phyloP scores from a whole-genome alignment of 2,329 filamentous ascomycete species.

The Paraphoma chrysanthemicola region DNA sequence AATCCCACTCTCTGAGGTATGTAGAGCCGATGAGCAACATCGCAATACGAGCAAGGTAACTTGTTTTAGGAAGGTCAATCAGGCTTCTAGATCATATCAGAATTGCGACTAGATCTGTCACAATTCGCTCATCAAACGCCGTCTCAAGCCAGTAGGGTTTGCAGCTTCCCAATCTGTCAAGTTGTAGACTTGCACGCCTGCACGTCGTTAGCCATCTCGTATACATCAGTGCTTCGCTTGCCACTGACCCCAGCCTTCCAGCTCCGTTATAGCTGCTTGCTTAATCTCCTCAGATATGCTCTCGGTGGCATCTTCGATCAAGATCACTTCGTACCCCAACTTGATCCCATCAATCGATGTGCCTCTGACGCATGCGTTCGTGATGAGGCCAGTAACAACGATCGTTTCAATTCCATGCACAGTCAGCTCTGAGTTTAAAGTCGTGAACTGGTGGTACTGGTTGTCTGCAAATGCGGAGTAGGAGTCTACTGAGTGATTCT shows the following conservation, averaged over 20 bases:
- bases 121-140: constrained; percentile 11
- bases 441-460: constrained; percentile 32
- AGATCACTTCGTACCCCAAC: constrained; percentile 26
- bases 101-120: not conserved
- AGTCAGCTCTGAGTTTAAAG: constrained; percentile 21
- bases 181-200: constrained; percentile 30
- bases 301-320: constrained; percentile 33
- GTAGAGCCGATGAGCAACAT: too few species aligned
- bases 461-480: constrained; percentile 33
- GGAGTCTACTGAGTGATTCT: constrained; percentile 29
- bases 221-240: not conserved
- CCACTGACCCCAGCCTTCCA: constrained; percentile 23
- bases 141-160: constrained; percentile 12
- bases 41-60: not conserved
- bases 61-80: not conserved
- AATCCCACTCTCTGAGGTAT: too few species aligned
- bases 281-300: constrained; percentile 21
- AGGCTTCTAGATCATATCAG: not conserved
- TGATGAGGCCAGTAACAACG: constrained; percentile 26
- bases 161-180: constrained; percentile 22
- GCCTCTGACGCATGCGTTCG: constrained; percentile 27
- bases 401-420: constrained; percentile 25
- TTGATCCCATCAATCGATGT: constrained; percentile 32
- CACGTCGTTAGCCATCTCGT: not conserved
- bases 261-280: constrained; percentile 18